phyloP scores from a whole-genome alignment of 768 basidiomycete genomes.

The Russula virescens region DNA sequence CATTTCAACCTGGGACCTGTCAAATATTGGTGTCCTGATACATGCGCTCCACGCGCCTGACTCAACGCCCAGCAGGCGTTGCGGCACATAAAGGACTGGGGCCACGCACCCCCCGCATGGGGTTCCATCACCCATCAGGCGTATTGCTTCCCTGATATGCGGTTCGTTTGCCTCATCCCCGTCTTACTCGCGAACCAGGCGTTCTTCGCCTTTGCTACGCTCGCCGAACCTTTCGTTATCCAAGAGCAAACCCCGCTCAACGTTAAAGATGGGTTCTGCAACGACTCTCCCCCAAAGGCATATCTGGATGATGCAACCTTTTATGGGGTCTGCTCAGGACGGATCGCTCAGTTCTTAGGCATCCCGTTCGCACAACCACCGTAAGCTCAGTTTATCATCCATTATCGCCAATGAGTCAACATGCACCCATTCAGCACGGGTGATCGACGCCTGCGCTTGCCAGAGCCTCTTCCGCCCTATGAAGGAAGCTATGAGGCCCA shows the following conservation, averaged over 20 bases:
- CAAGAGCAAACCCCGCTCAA: not conserved
- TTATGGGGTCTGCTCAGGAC: constrained; percentile 20
- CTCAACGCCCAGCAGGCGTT: not conserved
- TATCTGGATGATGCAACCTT: constrained; percentile 28
- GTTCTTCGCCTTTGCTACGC: not conserved
- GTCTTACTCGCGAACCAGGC: not conserved
- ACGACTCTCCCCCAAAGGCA: constrained; percentile 12
- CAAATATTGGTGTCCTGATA: not conserved
- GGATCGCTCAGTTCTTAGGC: constrained; percentile 26
- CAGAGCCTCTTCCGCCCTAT: constrained; percentile 21
- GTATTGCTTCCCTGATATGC: not conserved
- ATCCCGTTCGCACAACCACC: constrained; percentile 31
- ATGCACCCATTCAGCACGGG: constrained; percentile 3
- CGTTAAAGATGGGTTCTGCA: not conserved
- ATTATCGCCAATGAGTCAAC: not conserved
- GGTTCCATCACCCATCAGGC: not conserved
- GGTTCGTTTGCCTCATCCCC: not conserved
- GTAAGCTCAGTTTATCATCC: constrained; percentile 20
- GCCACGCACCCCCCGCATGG: not conserved
- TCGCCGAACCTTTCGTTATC: not conserved
- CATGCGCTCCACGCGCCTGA: not conserved
- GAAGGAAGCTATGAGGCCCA: constrained; percentile 22
- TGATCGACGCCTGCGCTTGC: constrained; percentile 23
- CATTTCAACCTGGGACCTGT: not conserved
- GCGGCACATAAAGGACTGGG: not conserved